Evolutionary conservation across 495 filamentous ascomycete species (phyloP), one percentile per base, ranked within the genome.

Genomic region (Chaetomium tenue): DNA sequence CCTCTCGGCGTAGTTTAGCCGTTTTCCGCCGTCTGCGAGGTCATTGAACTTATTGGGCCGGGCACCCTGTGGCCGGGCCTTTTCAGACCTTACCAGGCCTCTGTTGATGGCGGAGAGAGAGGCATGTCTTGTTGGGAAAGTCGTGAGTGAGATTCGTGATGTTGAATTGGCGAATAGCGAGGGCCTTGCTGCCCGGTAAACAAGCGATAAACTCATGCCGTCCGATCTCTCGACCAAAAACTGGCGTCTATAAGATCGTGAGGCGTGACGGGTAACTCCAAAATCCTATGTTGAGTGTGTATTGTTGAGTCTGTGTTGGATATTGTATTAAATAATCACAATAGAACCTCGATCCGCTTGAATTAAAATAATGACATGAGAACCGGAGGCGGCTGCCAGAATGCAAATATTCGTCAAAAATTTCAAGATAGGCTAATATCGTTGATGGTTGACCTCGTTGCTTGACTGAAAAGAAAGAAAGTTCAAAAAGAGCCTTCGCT

Each of bases 101-200:
- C 55, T 39, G 58, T 70, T 70, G 52, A 75, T 75, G 37, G 73
- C 68, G 8, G 75, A 75, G 30, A 76, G 67, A 20, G 68, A 70
- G 39, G 65, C 64, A 40, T 51, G 46, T 22, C 68, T 60, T 53
- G 57, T 66, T 28, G 61, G 44, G 11, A 44, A 37, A 18, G 55
- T 20, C 11, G 59, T 59, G 58, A 68, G 61, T 13, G 63, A 42
- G 40, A 52, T n/a, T 48, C 60, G 26, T 25, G 60, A 22, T 22
- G 61, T 63, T 28, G 52, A 54, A 16, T 5, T 39, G 46, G 44
- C 28, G 15, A 54, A 28, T 6, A 61, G 16, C 4, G 66, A 67
- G 4, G 65, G 61, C 37, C 67, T 65, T 42, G 63, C 40, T 28
- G 70, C 66, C 20, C 69, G 70, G 63, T 60, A 68, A 56, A 62